Conservation (phyloP, 2,329 filamentous ascomycete species). For the Rhytidhysteron rufulum region DNA sequence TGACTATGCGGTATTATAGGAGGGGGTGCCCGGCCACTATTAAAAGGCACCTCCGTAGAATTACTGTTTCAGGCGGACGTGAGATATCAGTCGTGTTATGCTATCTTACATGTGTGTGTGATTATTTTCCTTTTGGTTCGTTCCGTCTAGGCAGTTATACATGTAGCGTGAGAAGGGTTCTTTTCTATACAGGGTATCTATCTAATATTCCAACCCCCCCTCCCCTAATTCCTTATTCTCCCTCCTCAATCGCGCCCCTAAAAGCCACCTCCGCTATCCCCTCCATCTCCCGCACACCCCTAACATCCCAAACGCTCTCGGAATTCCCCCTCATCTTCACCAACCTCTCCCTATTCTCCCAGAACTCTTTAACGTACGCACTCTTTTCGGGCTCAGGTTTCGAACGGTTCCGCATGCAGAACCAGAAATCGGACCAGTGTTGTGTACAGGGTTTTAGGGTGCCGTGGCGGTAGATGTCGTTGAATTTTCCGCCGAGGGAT, state of each 20-base stretch:
- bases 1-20: too few relatives aligned
- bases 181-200: too few relatives aligned
- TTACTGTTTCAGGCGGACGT: too few relatives aligned
- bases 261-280: too few relatives aligned
- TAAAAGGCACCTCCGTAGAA: too few relatives aligned
- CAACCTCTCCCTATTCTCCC: constrained; percentile 62
- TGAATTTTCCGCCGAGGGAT: constrained; percentile 85
- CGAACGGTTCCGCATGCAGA: constrained; percentile 84
- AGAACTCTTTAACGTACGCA: constrained; percentile 60
- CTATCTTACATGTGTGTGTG: too few relatives aligned
- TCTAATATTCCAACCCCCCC: background rate
- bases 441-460: constrained; percentile 71
- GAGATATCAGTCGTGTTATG: too few relatives aligned
- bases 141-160: too few relatives aligned
- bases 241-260: constrained; percentile 20
- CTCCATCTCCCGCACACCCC: constrained; percentile 46
- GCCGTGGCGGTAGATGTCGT: constrained; percentile 85
- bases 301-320: constrained; percentile 84
- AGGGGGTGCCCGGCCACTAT: too few relatives aligned
- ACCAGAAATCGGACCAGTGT: constrained; percentile 93
- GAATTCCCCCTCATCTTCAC: constrained; percentile 70
- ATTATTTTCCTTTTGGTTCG: too few relatives aligned
- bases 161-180: too few relatives aligned
- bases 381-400: constrained; percentile 58
- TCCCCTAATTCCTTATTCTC: constrained; percentile 4